Conservation (phyloP, 331 rosid genomes). For the Acacia pycnantha region DNA sequence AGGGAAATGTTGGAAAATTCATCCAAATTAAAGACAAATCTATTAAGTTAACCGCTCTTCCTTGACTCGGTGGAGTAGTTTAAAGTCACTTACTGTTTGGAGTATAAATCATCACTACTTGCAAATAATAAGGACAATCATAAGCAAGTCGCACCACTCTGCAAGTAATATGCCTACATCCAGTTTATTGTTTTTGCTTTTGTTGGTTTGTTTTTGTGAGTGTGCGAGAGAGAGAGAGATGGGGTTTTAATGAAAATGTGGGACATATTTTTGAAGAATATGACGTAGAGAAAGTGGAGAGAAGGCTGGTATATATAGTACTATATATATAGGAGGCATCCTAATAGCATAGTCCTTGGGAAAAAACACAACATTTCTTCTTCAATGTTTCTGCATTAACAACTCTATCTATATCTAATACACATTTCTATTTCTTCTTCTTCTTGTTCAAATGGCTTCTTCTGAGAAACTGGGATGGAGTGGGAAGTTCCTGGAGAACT, state of each 20-base stretch:
- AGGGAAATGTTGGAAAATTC: too few relatives aligned
- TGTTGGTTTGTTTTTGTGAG: background rate
- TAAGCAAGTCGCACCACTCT: background rate
- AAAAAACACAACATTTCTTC: conserved; percentile 45
- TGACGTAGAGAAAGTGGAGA: conserved; percentile 19
- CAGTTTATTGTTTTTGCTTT: background rate
- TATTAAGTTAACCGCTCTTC: too few relatives aligned
- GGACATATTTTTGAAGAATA: background rate
- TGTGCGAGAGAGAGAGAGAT: background rate
- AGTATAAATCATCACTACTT: too few relatives aligned
- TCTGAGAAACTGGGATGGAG: conserved; percentile 47
- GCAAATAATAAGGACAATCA: background rate
- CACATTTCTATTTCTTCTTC: background rate
- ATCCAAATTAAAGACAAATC: too few relatives aligned
- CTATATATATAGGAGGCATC: conserved; percentile 43
- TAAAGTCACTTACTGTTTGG: too few relatives aligned
- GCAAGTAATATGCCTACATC: background rate
- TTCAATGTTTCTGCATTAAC: background rate
- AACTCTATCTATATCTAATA: background rate
- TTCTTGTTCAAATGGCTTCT: conserved; percentile 34
- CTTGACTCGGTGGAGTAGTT: too few relatives aligned
- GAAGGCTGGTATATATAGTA: conserved; percentile 29
- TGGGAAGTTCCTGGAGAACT: conserved; percentile 45
- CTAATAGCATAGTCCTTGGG: conserved; percentile 33
- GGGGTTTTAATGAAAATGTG: background rate